These are phyloP conservation scores for Pelargonium fulgidum DNA, from an alignment of 441 rosid species.

Conservation along the genomic window DNA sequence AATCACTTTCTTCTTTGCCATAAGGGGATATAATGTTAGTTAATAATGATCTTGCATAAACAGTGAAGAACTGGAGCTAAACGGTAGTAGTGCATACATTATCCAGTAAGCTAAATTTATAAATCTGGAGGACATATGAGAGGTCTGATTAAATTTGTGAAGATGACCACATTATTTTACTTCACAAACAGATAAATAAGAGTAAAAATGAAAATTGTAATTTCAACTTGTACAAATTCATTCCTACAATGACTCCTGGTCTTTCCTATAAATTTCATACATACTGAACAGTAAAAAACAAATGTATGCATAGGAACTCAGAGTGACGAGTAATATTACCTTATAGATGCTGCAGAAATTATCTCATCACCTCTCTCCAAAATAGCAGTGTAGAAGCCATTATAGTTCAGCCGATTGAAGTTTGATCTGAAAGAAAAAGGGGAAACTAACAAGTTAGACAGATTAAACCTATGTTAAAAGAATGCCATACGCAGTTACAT, in stretches of 20 bases:
- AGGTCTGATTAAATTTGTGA: too few species aligned
- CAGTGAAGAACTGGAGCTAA: neutral
- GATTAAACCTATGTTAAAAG: too few species aligned
- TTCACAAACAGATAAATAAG: too few species aligned
- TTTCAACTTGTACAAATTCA: too few species aligned
- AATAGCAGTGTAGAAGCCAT: conserved; percentile 79
- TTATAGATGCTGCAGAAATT: conserved; percentile 85
- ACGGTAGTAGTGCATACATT: too few species aligned
- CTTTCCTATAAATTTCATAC: too few species aligned
- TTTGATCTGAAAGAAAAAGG: conserved; percentile 57
- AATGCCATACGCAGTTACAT: neutral
- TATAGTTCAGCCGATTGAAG: conserved; percentile 72
- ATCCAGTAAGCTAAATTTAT: too few species aligned
- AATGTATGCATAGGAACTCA: neutral
- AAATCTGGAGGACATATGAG: too few species aligned
- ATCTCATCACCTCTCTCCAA: conserved; percentile 95
- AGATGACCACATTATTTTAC: too few species aligned
- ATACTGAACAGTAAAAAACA: too few species aligned
- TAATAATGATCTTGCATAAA: neutral
- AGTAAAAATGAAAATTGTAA: too few species aligned
- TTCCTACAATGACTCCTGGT: too few species aligned
- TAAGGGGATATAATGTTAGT: neutral
- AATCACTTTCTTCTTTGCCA: neutral
- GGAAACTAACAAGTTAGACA: conserved; percentile 1
- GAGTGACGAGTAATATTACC: conserved; percentile 33